These are phyloP conservation scores for Suillus americanus DNA, from an alignment of 768 basidiomycete genomes.

Conservation along the genomic window DNA sequence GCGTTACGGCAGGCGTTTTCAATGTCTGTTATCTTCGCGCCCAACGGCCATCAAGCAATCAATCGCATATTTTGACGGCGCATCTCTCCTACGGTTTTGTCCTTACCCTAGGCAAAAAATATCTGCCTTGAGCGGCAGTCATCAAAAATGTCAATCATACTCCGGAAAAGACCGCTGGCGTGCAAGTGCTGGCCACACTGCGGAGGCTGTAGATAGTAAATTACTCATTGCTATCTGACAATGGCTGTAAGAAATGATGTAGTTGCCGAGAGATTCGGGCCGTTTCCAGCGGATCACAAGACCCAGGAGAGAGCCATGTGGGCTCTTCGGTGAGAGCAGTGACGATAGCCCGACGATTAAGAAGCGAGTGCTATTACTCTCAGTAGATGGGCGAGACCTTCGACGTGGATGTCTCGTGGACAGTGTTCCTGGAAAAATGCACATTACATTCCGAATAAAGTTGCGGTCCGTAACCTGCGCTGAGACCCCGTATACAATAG, in stretches of 20 bases:
- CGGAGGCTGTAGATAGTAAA: conserved; percentile 7
- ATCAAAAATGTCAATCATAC: background rate
- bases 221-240: background rate
- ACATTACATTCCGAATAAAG: conserved; percentile 13
- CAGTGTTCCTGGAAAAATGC: conserved; percentile 20
- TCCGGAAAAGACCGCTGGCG: conserved; percentile 2
- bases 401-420: conserved; percentile 7
- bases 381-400: conserved; percentile 15
- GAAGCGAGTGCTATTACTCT: conserved; percentile 15
- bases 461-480: conserved; percentile 16
- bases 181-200: background rate
- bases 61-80: background rate
- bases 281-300: conserved; percentile 23
- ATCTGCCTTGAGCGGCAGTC: background rate
- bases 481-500: conserved; percentile 31
- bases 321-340: conserved; percentile 10
- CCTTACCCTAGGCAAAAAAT: background rate
- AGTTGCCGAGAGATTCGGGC: conserved; percentile 16
- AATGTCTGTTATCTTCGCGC: conserved; percentile 17
- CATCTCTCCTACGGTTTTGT: background rate
- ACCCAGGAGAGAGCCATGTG: conserved; percentile 9
- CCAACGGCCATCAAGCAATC: background rate
- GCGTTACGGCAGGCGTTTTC: conserved; percentile 12
- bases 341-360: conserved; percentile 22
- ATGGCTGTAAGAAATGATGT: background rate